Evolutionary conservation across 2,329 filamentous ascomycete species (phyloP).

Genomic region (Tolypocladium capitatum): DNA sequence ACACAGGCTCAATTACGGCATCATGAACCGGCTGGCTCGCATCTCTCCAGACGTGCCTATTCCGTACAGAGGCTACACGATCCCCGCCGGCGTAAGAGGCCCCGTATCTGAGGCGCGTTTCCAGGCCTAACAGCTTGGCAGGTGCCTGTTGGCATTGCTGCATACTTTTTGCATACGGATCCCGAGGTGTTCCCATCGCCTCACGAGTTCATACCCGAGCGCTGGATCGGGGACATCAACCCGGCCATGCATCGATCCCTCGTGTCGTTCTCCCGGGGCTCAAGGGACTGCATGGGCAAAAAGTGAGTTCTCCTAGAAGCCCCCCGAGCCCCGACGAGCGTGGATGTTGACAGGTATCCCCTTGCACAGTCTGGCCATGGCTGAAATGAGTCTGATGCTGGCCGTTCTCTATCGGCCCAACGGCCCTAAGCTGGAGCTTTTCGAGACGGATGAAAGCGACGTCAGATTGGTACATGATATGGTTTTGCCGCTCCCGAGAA

Average conservation of each 20-base stretch:
- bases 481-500: background rate
- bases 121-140: background rate
- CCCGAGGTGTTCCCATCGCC: background rate
- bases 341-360: background rate
- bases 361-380: background rate
- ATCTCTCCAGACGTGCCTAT: background rate
- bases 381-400: background rate
- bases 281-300: background rate
- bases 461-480: background rate
- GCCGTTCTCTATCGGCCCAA: background rate
- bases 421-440: background rate
- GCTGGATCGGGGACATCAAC: background rate
- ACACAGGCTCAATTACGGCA: background rate
- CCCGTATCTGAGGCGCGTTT: background rate
- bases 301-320: background rate
- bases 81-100: background rate
- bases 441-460: background rate
- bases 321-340: background rate
- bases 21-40: background rate
- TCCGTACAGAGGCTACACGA: background rate
- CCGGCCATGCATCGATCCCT: background rate
- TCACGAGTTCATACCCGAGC: background rate
- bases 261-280: background rate
- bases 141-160: background rate
- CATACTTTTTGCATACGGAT: background rate